Evolutionary conservation across 2,329 filamentous ascomycete species (phyloP), one percentile per base, ranked within the genome.

Genomic region (Cercospora sesami): DNA sequence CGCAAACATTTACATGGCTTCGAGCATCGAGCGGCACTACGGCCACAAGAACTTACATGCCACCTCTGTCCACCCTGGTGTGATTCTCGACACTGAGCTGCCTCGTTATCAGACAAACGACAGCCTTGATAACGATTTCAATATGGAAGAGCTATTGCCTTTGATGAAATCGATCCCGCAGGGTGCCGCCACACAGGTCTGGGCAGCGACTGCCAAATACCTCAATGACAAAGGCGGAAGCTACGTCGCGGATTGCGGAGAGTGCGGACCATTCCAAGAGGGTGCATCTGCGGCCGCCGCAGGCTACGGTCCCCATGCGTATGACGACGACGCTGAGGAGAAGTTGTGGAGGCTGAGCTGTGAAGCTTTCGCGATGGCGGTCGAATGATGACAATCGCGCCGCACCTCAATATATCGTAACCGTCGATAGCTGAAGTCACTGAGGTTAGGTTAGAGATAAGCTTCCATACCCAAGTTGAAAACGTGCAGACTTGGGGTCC

Each of bases 1-100:
- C 1, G 84, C 85, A 16, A 85, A 83, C 67, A 79, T 86, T 16
- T 84, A 80, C 71, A 81, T 83, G 67, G 81, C 84, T 2, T 85
- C 83, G 67, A 79, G 84, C 61, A 80, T 87, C 33, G 84, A 86
- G 31, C 79, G 84, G 1, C 79, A 78, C 1, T 86, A 84, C 70
- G 83, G 81, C 1, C 21, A 74, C 0, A 73, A 75, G 3, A 81
- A 82, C 6, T 69, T 87, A 0, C 84, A 84, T 64, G 83, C 79
- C 0, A 75, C 76, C 16, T 79, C 78, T n/a, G 65, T 85, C 2
- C 81, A 85, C 63, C 85, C 85, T 0, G 67, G 67, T 14, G 42
- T 66, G 2, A 66, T 69, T 23, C 60, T 68, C 16, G 59, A 63
- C 36, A 57, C 60, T 16, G 48, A 58, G 28, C 45, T 64, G 3